Evolutionary conservation across 768 basidiomycete genomes (phyloP), one percentile per base, ranked within the genome.

Genomic region (Boletellus ananas): DNA sequence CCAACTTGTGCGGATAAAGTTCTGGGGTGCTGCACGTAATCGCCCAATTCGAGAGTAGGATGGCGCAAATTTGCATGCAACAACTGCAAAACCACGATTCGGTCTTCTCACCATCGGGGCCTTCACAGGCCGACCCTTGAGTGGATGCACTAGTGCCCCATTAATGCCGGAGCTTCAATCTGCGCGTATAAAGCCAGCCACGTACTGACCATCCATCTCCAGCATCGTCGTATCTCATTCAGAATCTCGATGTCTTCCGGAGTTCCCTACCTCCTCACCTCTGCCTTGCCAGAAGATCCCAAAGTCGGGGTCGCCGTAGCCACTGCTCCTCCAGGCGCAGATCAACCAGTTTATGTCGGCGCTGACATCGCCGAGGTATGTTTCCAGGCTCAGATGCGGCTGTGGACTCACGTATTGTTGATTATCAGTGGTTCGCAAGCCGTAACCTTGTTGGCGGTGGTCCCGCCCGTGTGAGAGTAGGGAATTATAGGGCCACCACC

Each of bases 331-430:
- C 23, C 23, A 3, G 23, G 23, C 3, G 23, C 23, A 23, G 23
- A 23, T 23, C 23, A 51, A 38, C 27, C 38, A 16, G 52, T 53
- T 36, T 27, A 25, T 11, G 38, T 53, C 9, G n/a, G 1, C 4
- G 43, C 18, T n/a, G 49, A 53, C 18, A 38, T 45, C 9, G 14
- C 45, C 39, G n/a, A 44, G 29, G 52, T 54, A 46, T 21, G 14
- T 41, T 35, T 27, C 37, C 4, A 13, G 13, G 18, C n/a, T 12
- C 9, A 8, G n/a, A 5, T 2, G 4, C 6, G 29, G 7, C 7
- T 25, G 5, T 5, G 23, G 23, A 6, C 23, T 25, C 23, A 25
- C 23, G 4, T 25, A 25, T 6, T 25, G 23, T 6, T 25, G 23
- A 25, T 25, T 25, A 6, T 25, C 23, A 51, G 50, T 50, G 49